A percentile compares a stretch with the other conserved stretches of the same genome.
Conservation (phyloP, 306 rosid species). For the Vigna angularis region DNA sequence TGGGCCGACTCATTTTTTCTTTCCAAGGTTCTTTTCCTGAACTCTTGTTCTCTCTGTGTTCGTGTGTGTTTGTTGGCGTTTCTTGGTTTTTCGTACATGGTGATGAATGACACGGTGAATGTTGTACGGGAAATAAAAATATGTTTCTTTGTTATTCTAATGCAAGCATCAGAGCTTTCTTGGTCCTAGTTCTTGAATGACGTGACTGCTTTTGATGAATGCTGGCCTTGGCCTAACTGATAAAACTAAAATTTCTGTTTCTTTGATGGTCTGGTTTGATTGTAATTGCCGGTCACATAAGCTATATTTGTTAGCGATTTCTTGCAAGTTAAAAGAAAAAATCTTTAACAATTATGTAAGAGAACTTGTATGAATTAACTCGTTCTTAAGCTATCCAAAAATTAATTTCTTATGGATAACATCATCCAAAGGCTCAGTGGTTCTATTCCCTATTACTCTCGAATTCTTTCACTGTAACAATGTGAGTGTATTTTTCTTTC, state of each 20-base stretch:
- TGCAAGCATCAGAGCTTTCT: constrained; percentile 29
- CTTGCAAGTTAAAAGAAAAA: background rate
- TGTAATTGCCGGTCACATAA: background rate
- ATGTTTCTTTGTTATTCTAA: constrained; percentile 23
- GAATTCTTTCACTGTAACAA: background rate
- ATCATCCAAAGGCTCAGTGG: background rate
- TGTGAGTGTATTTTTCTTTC: constrained; percentile 29
- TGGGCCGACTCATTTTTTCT: constrained; percentile 41
- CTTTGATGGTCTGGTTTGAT: constrained; percentile 35
- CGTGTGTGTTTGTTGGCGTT: constrained; percentile 26
- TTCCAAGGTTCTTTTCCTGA: constrained; percentile 47
- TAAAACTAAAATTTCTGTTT: constrained; percentile 23
- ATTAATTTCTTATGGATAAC: too few relatives aligned
- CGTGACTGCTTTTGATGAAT: constrained; percentile 28
- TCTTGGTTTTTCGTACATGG: constrained; percentile 37
- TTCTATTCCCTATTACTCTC: background rate
- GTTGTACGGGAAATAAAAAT: background rate
- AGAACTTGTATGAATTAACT: too few relatives aligned
- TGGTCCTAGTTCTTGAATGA: constrained; percentile 20
- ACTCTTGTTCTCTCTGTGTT: background rate
- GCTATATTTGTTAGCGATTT: background rate
- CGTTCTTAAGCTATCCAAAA: too few relatives aligned
- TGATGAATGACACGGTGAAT: constrained; percentile 25
- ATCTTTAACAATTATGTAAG: too few relatives aligned
- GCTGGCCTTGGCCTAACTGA: background rate